Conservation (phyloP, 345 rosid species). For the Chamaenerion angustifolium region DNA sequence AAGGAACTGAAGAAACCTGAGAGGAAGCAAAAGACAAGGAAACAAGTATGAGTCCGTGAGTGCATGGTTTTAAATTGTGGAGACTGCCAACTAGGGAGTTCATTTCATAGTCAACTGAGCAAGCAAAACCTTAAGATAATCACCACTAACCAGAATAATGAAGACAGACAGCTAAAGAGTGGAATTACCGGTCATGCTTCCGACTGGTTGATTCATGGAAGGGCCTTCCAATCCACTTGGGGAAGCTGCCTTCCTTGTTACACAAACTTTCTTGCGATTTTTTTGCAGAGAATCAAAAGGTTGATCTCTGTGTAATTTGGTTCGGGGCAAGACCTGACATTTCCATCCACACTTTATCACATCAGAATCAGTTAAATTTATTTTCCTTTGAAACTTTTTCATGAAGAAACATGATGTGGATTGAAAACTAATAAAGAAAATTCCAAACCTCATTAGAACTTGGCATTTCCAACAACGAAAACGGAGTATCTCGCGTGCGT, state of each 20-base stretch:
- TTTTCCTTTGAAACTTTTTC: constrained; percentile 21
- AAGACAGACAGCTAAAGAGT: constrained; percentile 2
- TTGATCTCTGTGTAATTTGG: constrained; percentile 2
- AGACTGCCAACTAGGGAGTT: too few species aligned
- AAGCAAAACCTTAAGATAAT: neutral
- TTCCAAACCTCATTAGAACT: constrained; percentile 34
- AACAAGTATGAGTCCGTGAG: too few species aligned
- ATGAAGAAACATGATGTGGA: constrained; percentile 6
- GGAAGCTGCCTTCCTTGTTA: constrained; percentile 13
- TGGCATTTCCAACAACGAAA: constrained; percentile 12
- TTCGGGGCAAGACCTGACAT: constrained; percentile 5
- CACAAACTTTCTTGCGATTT: constrained; percentile 9
- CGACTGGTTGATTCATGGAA: constrained; percentile 11
- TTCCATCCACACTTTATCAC: constrained; percentile 12
- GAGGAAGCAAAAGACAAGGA: too few species aligned
- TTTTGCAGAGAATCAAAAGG: constrained; percentile 1
- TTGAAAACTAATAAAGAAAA: neutral
- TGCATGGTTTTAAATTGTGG: too few species aligned
- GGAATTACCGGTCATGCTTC: constrained; percentile 32
- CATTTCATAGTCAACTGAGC: too few species aligned
- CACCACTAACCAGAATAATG: neutral
- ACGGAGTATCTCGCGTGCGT: constrained; percentile 10
- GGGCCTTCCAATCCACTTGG: constrained; percentile 11
- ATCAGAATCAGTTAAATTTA: constrained; percentile 27
- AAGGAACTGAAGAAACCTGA: too few species aligned